A percentile compares a stretch with the other conserved stretches of the same genome.
phyloP scores from a whole-genome alignment of 208 protist genomes.

The Leishmania mexicana region DNA sequence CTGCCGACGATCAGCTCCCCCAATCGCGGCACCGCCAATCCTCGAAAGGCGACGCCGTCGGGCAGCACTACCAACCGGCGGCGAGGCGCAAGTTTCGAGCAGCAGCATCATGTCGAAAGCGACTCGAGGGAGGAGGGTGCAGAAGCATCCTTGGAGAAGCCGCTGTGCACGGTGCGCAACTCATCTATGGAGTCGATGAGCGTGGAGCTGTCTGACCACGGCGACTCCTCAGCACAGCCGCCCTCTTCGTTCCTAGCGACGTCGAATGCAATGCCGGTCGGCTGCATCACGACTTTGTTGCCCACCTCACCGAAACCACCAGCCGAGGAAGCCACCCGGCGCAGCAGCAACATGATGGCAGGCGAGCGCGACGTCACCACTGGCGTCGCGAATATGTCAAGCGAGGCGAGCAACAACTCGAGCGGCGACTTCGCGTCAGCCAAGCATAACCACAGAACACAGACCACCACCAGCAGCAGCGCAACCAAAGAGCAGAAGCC shows the following conservation, averaged over 20 bases:
- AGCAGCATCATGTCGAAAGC: not conserved
- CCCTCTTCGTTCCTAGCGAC: not conserved
- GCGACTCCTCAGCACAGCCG: not conserved
- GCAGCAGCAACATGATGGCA: not conserved
- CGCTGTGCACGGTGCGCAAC: conserved; percentile 8
- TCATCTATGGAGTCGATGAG: not conserved
- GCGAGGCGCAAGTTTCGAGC: not conserved
- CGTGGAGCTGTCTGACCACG: not conserved
- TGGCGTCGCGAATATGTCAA: not conserved
- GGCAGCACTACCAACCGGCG: not conserved
- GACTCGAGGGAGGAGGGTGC: not conserved
- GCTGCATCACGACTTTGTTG: conserved; percentile 17
- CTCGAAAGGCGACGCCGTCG: not conserved
- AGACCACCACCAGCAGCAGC: not conserved
- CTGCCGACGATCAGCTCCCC: not conserved
- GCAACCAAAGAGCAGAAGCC: not conserved
- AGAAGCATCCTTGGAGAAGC: conserved; percentile 10
- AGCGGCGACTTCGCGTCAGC: not conserved
- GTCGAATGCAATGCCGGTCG: conserved; percentile 10
- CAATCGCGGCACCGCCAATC: not conserved
- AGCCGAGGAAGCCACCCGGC: not conserved
- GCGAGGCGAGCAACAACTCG: not conserved
- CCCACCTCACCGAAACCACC: not conserved
- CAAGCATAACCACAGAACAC: not conserved
- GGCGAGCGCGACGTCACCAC: not conserved